These are phyloP conservation scores for Tanacetum coccineum DNA, from an alignment of 129 eudicot species.

Conservation along the genomic window DNA sequence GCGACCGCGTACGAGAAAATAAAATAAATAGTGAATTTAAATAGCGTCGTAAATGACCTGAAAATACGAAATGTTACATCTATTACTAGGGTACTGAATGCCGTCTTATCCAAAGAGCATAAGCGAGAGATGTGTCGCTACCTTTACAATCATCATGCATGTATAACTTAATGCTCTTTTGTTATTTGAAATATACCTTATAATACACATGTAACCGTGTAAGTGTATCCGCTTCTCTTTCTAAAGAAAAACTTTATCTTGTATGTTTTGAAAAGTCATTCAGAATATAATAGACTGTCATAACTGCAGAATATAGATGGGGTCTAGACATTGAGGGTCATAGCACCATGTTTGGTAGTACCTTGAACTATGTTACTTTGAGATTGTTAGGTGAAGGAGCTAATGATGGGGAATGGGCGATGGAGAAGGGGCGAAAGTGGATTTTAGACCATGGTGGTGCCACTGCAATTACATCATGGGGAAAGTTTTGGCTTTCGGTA, in stretches of 20 bases:
- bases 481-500: constrained; percentile 97
- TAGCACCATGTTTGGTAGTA: constrained; percentile 94
- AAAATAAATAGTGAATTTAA: no score
- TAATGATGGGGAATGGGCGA: constrained; percentile 75
- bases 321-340: constrained; percentile 96
- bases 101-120: constrained; percentile 84
- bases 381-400: constrained; percentile 91
- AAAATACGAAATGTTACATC: no score
- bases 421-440: constrained; percentile 89
- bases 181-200: constrained; percentile 4
- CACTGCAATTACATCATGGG: constrained; percentile 90
- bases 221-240: no score
- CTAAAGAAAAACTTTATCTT: no score
- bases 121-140: constrained; percentile 81
- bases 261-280: no score
- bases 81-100: constrained; percentile 78
- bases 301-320: constrained; percentile 94
- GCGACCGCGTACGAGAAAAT: no score
- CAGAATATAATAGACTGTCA: no score
- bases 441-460: constrained; percentile 95
- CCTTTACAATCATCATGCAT: constrained; percentile 93
- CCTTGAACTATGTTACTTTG: constrained; percentile 75
- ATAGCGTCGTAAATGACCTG: no score
- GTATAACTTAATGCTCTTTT: constrained; percentile 16
- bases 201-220: constrained; percentile 10